Conservation (phyloP, 2,329 filamentous ascomycete genomes). For the Aureobasidium leucospermi region DNA sequence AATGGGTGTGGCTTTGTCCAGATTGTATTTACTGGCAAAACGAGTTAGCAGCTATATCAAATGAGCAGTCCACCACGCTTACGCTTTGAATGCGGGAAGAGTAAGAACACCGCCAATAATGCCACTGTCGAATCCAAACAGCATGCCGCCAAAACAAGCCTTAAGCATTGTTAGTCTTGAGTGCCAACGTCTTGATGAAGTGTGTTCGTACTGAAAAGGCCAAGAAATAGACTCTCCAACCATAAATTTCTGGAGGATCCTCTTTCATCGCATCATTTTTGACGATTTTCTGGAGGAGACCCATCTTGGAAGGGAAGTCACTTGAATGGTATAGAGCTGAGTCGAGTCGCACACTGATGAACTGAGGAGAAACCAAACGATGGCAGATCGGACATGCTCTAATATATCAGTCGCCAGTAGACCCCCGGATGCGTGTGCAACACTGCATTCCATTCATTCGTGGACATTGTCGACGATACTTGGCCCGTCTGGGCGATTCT, state of each 20-base stretch:
- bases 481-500: constrained; percentile 11
- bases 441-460: background rate
- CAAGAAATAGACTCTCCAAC: constrained; percentile 59
- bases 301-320: constrained; percentile 14
- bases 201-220: constrained; percentile 45
- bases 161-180: constrained; percentile 18
- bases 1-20: constrained; percentile 32
- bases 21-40: constrained; percentile 44
- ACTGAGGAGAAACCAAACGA: background rate
- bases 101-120: constrained; percentile 62
- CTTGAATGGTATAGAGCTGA: background rate
- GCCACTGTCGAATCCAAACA: constrained; percentile 60
- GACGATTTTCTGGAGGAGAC: constrained; percentile 49
- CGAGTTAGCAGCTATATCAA: no score
- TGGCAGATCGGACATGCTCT: background rate
- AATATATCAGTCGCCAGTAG: background rate
- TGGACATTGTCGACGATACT: constrained; percentile 3
- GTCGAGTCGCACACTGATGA: background rate
- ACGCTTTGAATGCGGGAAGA: constrained; percentile 51
- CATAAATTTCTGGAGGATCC: constrained; percentile 62
- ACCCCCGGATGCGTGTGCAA: background rate
- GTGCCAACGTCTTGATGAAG: background rate
- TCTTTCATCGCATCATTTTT: constrained; percentile 64
- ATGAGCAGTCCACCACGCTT: constrained; percentile 18
- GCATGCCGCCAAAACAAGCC: constrained; percentile 61